A percentile compares a stretch with the other conserved stretches of the same genome.
Evolutionary conservation across 2,329 filamentous ascomycete species (phyloP).

Genomic region (Epichloe gansuensis): DNA sequence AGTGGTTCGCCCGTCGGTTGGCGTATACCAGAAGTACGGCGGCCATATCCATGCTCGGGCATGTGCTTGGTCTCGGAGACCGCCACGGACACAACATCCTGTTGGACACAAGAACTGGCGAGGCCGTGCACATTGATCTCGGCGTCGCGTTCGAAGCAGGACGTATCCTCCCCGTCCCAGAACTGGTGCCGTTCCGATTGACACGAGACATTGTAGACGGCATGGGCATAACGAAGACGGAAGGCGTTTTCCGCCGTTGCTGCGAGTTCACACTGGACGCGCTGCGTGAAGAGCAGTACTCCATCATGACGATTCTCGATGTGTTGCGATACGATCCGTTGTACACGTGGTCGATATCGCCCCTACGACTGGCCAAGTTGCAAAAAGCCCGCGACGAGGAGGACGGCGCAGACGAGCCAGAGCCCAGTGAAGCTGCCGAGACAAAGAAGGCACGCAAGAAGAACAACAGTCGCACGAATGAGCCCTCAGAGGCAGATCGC

Average conservation of each 20-base stretch:
- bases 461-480: slow-evolving; percentile 30
- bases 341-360: slow-evolving; percentile 87
- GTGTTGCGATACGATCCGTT: slow-evolving; percentile 96
- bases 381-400: slow-evolving; percentile 46
- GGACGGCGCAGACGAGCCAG: slow-evolving; percentile 20
- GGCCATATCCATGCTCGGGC: slow-evolving; percentile 87
- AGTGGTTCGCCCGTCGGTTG: slow-evolving; percentile 82
- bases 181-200: slow-evolving; percentile 88
- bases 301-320: slow-evolving; percentile 97
- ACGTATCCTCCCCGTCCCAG: slow-evolving; percentile 84
- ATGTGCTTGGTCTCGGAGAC: slow-evolving; percentile 85
- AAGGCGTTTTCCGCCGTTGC: slow-evolving; percentile 93
- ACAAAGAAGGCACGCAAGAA: slow-evolving; percentile 26
- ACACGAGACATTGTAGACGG: slow-evolving; percentile 93
- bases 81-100: slow-evolving; percentile 95
- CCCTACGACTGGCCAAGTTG: slow-evolving; percentile 49
- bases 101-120: slow-evolving; percentile 76
- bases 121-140: slow-evolving; percentile 93
- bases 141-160: slow-evolving; percentile 96
- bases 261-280: slow-evolving; percentile 96
- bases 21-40: slow-evolving; percentile 91
- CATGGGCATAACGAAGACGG: slow-evolving; percentile 89
- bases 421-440: slow-evolving; percentile 26
- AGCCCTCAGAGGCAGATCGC: slow-evolving; percentile 68
- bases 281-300: slow-evolving; percentile 85